phyloP scores from a whole-genome alignment of 139 green algal species.

The Tetraselmis striata region DNA sequence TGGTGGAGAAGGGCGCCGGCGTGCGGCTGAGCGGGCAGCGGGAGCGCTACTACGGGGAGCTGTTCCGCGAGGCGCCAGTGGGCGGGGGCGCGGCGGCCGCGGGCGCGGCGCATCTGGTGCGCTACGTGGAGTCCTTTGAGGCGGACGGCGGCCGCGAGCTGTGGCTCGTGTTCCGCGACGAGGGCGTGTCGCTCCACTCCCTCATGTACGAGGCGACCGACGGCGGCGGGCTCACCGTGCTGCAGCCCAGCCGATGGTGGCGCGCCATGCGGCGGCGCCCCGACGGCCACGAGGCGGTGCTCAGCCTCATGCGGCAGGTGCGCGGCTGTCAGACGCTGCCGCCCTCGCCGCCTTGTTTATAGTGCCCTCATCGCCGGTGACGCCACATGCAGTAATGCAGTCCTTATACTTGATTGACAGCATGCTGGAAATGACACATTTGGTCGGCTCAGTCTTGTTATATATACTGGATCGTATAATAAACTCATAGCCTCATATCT shows the following conservation, averaged over 20 bases:
- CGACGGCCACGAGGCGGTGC: constrained; percentile 21
- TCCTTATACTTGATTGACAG: too few relatives aligned
- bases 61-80: constrained; percentile 25
- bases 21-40: constrained; percentile 41
- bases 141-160: neutral
- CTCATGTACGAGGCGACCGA: constrained; percentile 51
- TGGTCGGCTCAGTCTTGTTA: too few relatives aligned
- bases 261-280: constrained; percentile 14
- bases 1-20: constrained; percentile 22
- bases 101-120: constrained; percentile 31
- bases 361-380: too few relatives aligned
- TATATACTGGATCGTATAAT: too few relatives aligned
- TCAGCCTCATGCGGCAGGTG: constrained; percentile 29
- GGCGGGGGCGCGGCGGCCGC: neutral
- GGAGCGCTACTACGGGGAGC: constrained; percentile 63
- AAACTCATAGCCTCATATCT: too few relatives aligned
- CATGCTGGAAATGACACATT: too few relatives aligned
- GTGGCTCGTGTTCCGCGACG: constrained; percentile 46
- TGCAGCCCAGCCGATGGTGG: constrained; percentile 58
- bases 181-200: constrained; percentile 58
- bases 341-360: too few relatives aligned
- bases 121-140: constrained; percentile 53
- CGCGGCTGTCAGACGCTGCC: neutral
- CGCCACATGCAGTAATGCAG: too few relatives aligned
- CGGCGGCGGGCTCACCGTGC: constrained; percentile 19